phyloP scores from a whole-genome alignment of 192 early-diverging fungal species.

The Podila verticillata region DNA sequence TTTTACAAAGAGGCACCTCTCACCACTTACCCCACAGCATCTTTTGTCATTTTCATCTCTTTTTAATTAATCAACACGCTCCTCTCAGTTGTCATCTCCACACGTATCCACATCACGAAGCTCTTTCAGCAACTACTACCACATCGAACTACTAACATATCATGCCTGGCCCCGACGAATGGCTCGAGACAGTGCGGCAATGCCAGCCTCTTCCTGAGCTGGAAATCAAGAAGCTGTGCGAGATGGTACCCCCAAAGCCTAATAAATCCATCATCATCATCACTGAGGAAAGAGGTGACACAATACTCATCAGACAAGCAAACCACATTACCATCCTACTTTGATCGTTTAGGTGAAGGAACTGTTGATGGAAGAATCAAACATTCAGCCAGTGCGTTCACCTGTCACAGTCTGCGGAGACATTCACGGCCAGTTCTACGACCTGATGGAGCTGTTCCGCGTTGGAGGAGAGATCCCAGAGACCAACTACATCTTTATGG shows the following conservation, averaged over 20 bases:
- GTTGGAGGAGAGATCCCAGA: slow-evolving; percentile 95
- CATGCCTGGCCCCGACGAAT: slow-evolving; percentile 91
- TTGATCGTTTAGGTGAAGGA: slow-evolving; percentile 82
- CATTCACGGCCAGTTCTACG: slow-evolving; percentile 98
- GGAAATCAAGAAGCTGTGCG: slow-evolving; percentile 98
- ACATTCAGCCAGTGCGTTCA: slow-evolving; percentile 95
- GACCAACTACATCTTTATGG: slow-evolving; percentile 99
- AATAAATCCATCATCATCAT: neutral
- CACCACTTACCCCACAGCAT: slow-evolving; percentile 1
- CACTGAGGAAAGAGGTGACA: neutral
- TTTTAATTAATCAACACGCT: too few species aligned
- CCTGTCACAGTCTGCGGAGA: slow-evolving; percentile 99
- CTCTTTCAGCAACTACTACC: neutral
- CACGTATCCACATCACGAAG: too few species aligned
- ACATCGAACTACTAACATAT: slow-evolving; percentile 11
- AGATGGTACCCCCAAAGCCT: slow-evolving; percentile 73
- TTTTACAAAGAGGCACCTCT: neutral
- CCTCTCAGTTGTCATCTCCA: too few species aligned
- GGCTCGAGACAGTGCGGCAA: slow-evolving; percentile 91
- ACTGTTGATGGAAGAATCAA: slow-evolving; percentile 97
- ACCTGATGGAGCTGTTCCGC: slow-evolving; percentile 93
- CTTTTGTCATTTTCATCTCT: too few species aligned
- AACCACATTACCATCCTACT: neutral
- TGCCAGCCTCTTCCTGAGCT: slow-evolving; percentile 94
- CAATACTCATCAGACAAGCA: neutral